Percentiles rank a stretch among this genome's conserved stretches.
phyloP scores from a whole-genome alignment of 1,284 basidiomycete genomes.

The Fomes fomentarius region DNA sequence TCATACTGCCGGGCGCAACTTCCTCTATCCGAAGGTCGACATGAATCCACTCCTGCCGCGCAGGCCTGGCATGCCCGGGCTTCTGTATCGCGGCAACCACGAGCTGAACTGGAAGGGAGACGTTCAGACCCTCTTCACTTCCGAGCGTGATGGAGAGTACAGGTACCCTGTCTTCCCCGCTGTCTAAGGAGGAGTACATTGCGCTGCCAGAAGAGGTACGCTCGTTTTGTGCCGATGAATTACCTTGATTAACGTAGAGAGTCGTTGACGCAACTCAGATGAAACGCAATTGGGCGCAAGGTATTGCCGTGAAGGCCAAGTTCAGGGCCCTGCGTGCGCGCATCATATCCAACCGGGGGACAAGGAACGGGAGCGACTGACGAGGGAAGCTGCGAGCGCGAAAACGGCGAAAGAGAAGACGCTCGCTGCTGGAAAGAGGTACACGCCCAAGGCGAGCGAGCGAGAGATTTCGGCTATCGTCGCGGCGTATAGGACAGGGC shows the following conservation, averaged over 20 bases:
- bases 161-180: neutral
- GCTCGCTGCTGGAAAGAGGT: neutral
- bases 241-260: neutral
- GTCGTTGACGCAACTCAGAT: neutral
- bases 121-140: neutral
- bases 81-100: conserved; percentile 7
- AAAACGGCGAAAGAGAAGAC: neutral
- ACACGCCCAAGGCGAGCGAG: neutral
- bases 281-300: neutral
- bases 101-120: neutral
- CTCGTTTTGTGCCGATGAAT: too few species aligned
- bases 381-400: neutral
- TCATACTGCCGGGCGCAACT: conserved; percentile 10
- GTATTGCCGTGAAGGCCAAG: neutral
- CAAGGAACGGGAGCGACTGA: neutral
- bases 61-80: conserved; percentile 21
- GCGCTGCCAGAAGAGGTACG: neutral
- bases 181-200: neutral
- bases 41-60: conserved; percentile 24
- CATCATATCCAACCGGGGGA: neutral
- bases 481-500: conserved; percentile 19
- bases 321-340: neutral
- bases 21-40: conserved; percentile 21
- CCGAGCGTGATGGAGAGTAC: neutral
- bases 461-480: conserved; percentile 9